Evolutionary conservation across 805 yeast genomes (phyloP).

Genomic region (Kockiozyma suomiensis): DNA sequence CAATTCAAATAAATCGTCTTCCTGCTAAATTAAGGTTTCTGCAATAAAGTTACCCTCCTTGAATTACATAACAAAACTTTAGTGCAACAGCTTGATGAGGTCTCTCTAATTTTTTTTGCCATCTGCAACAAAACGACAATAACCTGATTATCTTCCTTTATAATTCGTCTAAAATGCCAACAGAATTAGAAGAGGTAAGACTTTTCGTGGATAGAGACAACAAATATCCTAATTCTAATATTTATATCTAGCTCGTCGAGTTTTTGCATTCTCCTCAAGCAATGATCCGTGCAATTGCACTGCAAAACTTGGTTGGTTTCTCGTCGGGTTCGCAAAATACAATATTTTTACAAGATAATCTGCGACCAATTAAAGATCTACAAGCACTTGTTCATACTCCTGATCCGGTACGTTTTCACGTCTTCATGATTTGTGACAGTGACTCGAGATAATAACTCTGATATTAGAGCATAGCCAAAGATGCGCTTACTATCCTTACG

Average conservation of each 20-base stretch:
- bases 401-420: constrained; percentile 24
- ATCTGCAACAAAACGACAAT: neutral
- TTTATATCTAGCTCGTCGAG: constrained; percentile 55
- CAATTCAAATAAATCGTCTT: no score
- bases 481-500: constrained; percentile 73
- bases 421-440: no score
- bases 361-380: constrained; percentile 71
- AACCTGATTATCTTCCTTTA: no score
- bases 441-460: no score
- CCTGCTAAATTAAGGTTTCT: neutral
- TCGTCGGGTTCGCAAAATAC: constrained; percentile 69
- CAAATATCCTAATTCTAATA: neutral
- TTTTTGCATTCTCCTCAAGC: constrained; percentile 82
- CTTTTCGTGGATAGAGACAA: no score
- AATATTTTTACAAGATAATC: constrained; percentile 70
- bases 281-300: constrained; percentile 78
- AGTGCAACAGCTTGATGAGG: constrained; percentile 5
- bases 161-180: no score
- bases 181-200: constrained; percentile 56
- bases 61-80: neutral
- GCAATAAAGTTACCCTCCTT: neutral
- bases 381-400: constrained; percentile 57
- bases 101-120: constrained; percentile 1
- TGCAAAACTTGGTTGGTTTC: constrained; percentile 79
- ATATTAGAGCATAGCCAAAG: constrained; percentile 35